These are phyloP conservation scores for Aspergillus carlsbadensis DNA, from an alignment of 495 filamentous ascomycete species.

Conservation along the genomic window DNA sequence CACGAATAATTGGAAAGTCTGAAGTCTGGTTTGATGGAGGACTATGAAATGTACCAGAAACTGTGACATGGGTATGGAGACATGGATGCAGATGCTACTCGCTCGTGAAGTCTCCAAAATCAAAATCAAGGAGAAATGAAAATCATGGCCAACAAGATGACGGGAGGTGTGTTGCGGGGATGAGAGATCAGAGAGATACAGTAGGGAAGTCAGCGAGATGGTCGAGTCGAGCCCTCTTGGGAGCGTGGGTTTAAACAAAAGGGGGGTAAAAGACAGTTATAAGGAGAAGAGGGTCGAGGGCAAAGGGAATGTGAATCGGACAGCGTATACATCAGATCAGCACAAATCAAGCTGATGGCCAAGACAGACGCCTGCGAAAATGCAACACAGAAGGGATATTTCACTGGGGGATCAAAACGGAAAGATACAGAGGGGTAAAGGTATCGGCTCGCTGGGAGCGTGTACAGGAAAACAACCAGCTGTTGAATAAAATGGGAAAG, in stretches of 20 bases:
- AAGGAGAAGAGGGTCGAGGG: conserved; percentile 25
- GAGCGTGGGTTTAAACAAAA: conserved; percentile 16
- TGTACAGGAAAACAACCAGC: conserved; percentile 22
- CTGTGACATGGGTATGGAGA: conserved; percentile 21
- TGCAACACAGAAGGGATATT: conserved; percentile 40
- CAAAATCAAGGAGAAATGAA: conserved; percentile 12
- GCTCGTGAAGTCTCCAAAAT: conserved; percentile 25
- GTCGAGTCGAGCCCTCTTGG: conserved; percentile 22
- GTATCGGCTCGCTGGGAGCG: conserved; percentile 40
- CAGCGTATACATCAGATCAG: conserved; percentile 40
- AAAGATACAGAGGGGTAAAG: conserved; percentile 34
- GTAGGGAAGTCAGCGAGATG: conserved; percentile 15
- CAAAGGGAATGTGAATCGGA: conserved; percentile 29
- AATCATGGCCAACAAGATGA: conserved; percentile 25
- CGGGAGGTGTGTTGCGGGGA: conserved; percentile 7
- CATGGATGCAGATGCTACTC: conserved; percentile 22
- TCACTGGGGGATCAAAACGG: conserved; percentile 21
- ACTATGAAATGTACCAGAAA: conserved; percentile 25
- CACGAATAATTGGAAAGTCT: conserved; percentile 18
- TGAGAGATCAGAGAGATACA: conserved; percentile 14
- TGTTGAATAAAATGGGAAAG: conserved; percentile 14
- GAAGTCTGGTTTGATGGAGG: conserved; percentile 20
- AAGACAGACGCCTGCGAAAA: conserved; percentile 49
- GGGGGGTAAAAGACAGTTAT: conserved; percentile 23
- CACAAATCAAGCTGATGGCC: conserved; percentile 37